Evolutionary conservation across 2,329 filamentous ascomycete species (phyloP), one percentile per base, ranked within the genome.

Genomic region (Trichoderma lentiforme): DNA sequence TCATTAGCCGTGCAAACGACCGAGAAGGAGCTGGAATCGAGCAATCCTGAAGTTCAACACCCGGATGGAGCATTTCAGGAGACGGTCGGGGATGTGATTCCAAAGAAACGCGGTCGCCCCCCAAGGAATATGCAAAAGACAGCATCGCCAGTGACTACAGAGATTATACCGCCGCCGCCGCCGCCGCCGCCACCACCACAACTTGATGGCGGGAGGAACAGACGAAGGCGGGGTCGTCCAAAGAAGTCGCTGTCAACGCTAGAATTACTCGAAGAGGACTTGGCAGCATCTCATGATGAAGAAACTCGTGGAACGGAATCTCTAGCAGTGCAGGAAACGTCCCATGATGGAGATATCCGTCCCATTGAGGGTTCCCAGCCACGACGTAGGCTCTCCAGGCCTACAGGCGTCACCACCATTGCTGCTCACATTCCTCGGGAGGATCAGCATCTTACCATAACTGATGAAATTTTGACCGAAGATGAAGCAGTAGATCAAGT

Each of bases 51-150:
- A 26, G 66, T 15, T 7, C 26, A 61, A n/a, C 34, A 4, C 11
- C 26, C 65, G 24, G 56, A 58, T 32, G n/a, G 21, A 28, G 8
- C 34, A 47, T 53, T 8, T 9, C 66, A 34, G 14, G 28, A 51
- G 36, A 28, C 36, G 1, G 26, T 30, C 14, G 21, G 57, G 66
- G 15, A n/a, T 28, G 34, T 72, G 21, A 26, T 32, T 15, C 57
- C 62, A 11, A 73, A 70, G 74, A 76, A 72, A 65, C 77, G 76
- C 69, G 79, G 77, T 65, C 75, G 82, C 43, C 82, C 82, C 5
- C 77, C 79, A 11, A 82, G 78, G 73, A 78, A 75, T 43, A 68
- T 73, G 53, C 75, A 71, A 2, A 58, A 71, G 26, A 26, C 61
- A 7, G 43, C 69, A 15, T 39, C 72, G 7, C 62, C 71, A 15